A percentile compares a stretch with the other conserved stretches of the same genome.
Evolutionary conservation across 257 asterid species (phyloP).

Genomic region (Fraxinus excelsior): DNA sequence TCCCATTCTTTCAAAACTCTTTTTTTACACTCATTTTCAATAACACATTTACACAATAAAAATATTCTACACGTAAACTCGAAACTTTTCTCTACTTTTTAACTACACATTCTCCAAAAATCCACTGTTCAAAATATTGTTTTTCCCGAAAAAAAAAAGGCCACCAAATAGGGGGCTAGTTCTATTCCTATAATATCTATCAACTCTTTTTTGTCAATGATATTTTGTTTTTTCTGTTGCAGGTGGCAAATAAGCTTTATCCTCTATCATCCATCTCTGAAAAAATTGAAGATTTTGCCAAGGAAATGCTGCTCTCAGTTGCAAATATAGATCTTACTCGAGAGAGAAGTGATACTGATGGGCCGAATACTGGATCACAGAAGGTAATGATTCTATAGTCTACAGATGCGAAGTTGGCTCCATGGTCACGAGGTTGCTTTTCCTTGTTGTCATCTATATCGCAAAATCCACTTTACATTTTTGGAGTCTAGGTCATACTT

Average conservation of each 20-base stretch:
- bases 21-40: too few relatives aligned
- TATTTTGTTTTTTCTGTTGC: conserved; percentile 26
- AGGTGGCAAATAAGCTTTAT: conserved; percentile 98
- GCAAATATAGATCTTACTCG: conserved; percentile 43
- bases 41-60: too few relatives aligned
- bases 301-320: conserved; percentile 75
- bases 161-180: background rate
- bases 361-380: conserved; percentile 42
- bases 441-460: background rate
- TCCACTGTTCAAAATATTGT: too few relatives aligned
- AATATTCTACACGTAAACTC: too few relatives aligned
- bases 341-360: conserved; percentile 48
- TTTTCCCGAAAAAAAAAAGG: too few relatives aligned
- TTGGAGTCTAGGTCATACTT: background rate
- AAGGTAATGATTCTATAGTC: conserved; percentile 45
- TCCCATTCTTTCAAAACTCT: too few relatives aligned
- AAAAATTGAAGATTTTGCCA: conserved; percentile 85
- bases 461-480: background rate
- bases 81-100: too few relatives aligned
- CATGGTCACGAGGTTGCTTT: background rate
- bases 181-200: conserved; percentile 13
- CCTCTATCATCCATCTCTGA: conserved; percentile 73
- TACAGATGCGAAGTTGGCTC: background rate
- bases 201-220: background rate
- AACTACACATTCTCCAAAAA: too few relatives aligned